phyloP scores from a whole-genome alignment of 139 green algal species.

The Edaphochlamys debaryana region DNA sequence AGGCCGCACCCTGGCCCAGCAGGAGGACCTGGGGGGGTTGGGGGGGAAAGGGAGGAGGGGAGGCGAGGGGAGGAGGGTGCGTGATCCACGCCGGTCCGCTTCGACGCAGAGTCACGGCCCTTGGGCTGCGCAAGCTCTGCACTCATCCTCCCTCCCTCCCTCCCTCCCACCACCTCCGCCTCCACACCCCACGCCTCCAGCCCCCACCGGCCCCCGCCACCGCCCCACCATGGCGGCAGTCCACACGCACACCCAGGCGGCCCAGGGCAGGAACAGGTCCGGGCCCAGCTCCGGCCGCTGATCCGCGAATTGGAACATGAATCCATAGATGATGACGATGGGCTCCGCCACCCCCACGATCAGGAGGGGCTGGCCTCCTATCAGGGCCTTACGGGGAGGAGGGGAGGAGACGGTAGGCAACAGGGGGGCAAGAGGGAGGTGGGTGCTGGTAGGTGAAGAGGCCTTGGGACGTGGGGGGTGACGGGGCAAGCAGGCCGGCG shows the following conservation, averaged over 20 bases:
- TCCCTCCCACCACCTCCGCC: too few relatives aligned
- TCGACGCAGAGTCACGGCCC: too few relatives aligned
- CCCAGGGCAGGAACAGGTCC: slow-evolving; percentile 65
- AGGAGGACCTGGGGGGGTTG: too few relatives aligned
- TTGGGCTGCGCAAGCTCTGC: too few relatives aligned
- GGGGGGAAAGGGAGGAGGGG: too few relatives aligned
- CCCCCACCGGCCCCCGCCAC: too few relatives aligned
- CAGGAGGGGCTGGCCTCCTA: slow-evolving; percentile 91
- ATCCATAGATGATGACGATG: slow-evolving; percentile 84
- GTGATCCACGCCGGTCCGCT: too few relatives aligned
- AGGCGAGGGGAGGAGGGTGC: too few relatives aligned
- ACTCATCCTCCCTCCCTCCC: too few relatives aligned
- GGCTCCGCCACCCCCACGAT: slow-evolving; percentile 94
- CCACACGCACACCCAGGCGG: slow-evolving; percentile 82
- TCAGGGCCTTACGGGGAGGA: slow-evolving; percentile 59
- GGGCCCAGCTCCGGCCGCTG: background rate
- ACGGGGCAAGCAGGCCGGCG: too few relatives aligned
- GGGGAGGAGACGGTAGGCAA: background rate
- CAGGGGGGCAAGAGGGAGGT: background rate
- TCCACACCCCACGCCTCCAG: too few relatives aligned
- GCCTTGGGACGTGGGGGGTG: background rate
- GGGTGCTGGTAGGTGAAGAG: background rate
- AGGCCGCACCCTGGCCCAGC: too few relatives aligned
- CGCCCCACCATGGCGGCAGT: slow-evolving; percentile 64
- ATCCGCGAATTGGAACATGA: slow-evolving; percentile 77